Evolutionary conservation across 192 early-diverging fungal genomes (phyloP).

Genomic region (Martensiomyces pterosporus): DNA sequence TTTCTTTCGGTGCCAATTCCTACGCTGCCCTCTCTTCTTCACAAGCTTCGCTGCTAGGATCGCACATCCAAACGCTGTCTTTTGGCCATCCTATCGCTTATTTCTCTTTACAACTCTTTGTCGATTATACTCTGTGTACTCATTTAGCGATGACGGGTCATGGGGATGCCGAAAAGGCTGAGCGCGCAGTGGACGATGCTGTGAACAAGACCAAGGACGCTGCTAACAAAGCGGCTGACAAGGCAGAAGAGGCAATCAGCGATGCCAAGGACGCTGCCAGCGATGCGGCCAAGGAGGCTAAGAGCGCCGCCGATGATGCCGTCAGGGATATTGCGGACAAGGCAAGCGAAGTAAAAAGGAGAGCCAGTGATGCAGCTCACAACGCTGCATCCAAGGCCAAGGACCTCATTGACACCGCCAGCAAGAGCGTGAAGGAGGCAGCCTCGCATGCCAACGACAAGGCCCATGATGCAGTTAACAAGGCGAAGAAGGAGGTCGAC

Average conservation of each 20-base stretch:
- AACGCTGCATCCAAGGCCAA: slow-evolving; percentile 25
- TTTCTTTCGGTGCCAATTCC: no score
- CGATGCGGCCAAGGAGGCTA: no score
- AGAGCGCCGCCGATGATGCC: slow-evolving; percentile 1
- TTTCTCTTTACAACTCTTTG: no score
- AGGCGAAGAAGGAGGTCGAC: slow-evolving; percentile 35
- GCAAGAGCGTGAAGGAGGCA: slow-evolving; percentile 41
- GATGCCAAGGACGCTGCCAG: slow-evolving; percentile 20
- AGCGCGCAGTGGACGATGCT: slow-evolving; percentile 2
- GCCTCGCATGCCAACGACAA: slow-evolving; percentile 30
- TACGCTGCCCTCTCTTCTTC: no score
- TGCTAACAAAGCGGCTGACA: slow-evolving; percentile 10
- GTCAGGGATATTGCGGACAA: no score
- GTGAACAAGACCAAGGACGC: slow-evolving; percentile 17
- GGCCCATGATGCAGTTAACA: slow-evolving; percentile 33
- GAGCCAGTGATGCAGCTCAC: slow-evolving; percentile 17
- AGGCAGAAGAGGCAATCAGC: slow-evolving; percentile 5
- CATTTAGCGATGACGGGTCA: neutral
- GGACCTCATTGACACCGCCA: slow-evolving; percentile 29
- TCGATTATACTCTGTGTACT: no score
- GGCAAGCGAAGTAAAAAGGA: no score
- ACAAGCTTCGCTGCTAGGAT: no score
- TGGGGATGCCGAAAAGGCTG: neutral
- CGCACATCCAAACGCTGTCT: no score
- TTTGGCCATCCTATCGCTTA: no score